Evolutionary conservation across 2,329 filamentous ascomycete genomes (phyloP).

Genomic region (Colletotrichum spaethianum): DNA sequence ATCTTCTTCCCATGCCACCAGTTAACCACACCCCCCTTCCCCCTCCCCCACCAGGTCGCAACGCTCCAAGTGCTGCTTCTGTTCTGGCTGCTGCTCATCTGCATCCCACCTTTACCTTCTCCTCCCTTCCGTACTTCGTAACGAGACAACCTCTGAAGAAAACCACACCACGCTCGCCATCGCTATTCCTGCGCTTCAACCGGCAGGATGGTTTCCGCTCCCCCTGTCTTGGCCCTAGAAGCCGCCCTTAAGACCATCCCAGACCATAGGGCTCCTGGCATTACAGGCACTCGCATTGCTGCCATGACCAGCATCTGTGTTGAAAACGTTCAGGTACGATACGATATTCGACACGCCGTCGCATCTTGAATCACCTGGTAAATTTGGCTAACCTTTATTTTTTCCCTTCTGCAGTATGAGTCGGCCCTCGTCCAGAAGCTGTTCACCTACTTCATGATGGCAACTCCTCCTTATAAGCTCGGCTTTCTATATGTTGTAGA

Average conservation of each 20-base stretch:
- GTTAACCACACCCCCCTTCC: slow-evolving; percentile 27
- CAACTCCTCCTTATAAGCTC: slow-evolving; percentile 94
- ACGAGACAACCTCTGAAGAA: slow-evolving; percentile 7
- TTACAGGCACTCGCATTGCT: slow-evolving; percentile 92
- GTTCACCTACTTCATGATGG: slow-evolving; percentile 97
- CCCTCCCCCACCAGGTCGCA: slow-evolving; percentile 1
- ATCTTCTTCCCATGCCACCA: slow-evolving; percentile 27
- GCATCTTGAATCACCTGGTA: slow-evolving; percentile 16
- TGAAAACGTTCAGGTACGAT: slow-evolving; percentile 88
- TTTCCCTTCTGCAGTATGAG: slow-evolving; percentile 81
- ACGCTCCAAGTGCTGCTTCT: slow-evolving; percentile 8
- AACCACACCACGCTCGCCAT: slow-evolving; percentile 18
- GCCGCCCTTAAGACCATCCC: slow-evolving; percentile 92
- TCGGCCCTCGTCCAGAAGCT: slow-evolving; percentile 96
- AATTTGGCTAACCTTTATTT: slow-evolving; percentile 46
- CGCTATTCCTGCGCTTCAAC: slow-evolving; percentile 23
- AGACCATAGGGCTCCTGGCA: slow-evolving; percentile 90
- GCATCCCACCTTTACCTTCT: slow-evolving; percentile 5
- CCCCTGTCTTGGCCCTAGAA: slow-evolving; percentile 86
- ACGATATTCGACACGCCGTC: slow-evolving; percentile 55
- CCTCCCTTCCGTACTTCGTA: slow-evolving; percentile 30
- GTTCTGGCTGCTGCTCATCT: slow-evolving; percentile 13
- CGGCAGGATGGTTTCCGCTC: slow-evolving; percentile 78
- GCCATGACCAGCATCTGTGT: slow-evolving; percentile 90
- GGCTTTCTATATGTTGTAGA: slow-evolving; percentile 99